Conservation (phyloP, 306 rosid species). For the Corylus heterophylla region DNA sequence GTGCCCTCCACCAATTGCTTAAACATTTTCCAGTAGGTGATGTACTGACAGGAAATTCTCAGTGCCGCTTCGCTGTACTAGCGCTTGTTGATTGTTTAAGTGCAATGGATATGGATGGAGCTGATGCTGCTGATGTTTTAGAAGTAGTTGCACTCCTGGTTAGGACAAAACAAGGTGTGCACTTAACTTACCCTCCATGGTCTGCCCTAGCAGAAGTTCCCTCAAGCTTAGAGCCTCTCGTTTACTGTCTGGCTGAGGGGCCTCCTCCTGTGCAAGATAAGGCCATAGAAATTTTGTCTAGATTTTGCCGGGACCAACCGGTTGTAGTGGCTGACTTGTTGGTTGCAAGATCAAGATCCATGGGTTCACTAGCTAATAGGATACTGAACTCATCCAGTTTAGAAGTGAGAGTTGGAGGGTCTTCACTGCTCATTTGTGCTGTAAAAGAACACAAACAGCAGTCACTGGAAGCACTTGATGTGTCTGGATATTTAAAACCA, state of each 20-base stretch:
- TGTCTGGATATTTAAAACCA: constrained; percentile 59
- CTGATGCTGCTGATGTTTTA: constrained; percentile 78
- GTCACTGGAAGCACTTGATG: constrained; percentile 67
- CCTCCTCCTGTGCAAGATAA: constrained; percentile 75
- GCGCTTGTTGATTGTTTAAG: constrained; percentile 75
- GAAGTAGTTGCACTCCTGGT: constrained; percentile 74
- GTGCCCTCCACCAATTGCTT: constrained; percentile 84
- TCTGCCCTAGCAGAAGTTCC: constrained; percentile 70
- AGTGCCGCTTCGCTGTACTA: constrained; percentile 69
- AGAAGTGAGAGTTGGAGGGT: constrained; percentile 84
- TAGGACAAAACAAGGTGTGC: constrained; percentile 69
- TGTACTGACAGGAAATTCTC: constrained; percentile 69
- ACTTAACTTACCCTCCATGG: constrained; percentile 56
- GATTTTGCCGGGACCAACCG: constrained; percentile 78
- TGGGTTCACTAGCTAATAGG: constrained; percentile 75
- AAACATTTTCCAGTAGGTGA: constrained; percentile 77
- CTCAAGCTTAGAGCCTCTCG: constrained; percentile 68
- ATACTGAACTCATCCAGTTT: constrained; percentile 68
- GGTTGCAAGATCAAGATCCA: constrained; percentile 54
- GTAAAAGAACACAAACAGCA: constrained; percentile 67
- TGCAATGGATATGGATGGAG: constrained; percentile 59
- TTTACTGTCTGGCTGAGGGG: constrained; percentile 83
- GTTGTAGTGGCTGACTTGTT: constrained; percentile 65
- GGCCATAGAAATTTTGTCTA: constrained; percentile 83
- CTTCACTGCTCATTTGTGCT: constrained; percentile 79